phyloP scores from a whole-genome alignment of 192 early-diverging fungal species.

The Coemansia sp. region DNA sequence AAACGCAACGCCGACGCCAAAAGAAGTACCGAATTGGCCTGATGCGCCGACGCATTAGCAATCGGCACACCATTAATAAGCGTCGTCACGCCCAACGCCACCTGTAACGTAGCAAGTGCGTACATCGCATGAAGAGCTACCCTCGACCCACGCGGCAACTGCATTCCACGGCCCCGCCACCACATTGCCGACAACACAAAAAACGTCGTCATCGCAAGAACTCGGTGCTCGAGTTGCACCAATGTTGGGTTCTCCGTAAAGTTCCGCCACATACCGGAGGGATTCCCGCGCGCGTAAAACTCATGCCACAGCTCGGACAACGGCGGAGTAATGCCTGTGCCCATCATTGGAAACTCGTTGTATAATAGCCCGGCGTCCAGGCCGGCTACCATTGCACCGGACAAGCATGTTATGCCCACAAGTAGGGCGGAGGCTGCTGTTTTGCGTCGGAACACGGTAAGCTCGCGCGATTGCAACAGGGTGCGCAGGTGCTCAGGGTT shows the following conservation, averaged over 20 bases:
- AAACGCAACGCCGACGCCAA: constrained; percentile 65
- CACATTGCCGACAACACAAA: constrained; percentile 72
- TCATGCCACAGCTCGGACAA: constrained; percentile 60
- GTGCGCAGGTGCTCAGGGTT: constrained; percentile 62
- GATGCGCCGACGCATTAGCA: constrained; percentile 90
- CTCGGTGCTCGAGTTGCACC: constrained; percentile 94
- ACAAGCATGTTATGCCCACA: constrained; percentile 83
- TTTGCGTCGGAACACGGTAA: constrained; percentile 54
- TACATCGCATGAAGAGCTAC: constrained; percentile 74
- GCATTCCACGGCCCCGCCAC: constrained; percentile 68
- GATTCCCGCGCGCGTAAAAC: constrained; percentile 34
- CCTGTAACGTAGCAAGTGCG: constrained; percentile 72
- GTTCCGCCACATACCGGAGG: constrained; percentile 71
- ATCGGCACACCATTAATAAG: constrained; percentile 93
- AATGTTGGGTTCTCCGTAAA: constrained; percentile 91
- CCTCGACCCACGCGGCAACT: constrained; percentile 67
- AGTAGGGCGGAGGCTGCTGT: constrained; percentile 54
- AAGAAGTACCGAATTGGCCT: constrained; percentile 86
- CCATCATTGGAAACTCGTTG: constrained; percentile 98
- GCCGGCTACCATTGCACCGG: constrained; percentile 94
- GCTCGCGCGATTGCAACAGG: constrained; percentile 64
- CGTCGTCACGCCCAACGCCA: constrained; percentile 88
- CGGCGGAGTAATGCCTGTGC: constrained; percentile 76
- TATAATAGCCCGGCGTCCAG: constrained; percentile 96
- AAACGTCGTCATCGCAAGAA: constrained; percentile 83